phyloP scores from a whole-genome alignment of 768 basidiomycete species.

The Russula brevipes region DNA sequence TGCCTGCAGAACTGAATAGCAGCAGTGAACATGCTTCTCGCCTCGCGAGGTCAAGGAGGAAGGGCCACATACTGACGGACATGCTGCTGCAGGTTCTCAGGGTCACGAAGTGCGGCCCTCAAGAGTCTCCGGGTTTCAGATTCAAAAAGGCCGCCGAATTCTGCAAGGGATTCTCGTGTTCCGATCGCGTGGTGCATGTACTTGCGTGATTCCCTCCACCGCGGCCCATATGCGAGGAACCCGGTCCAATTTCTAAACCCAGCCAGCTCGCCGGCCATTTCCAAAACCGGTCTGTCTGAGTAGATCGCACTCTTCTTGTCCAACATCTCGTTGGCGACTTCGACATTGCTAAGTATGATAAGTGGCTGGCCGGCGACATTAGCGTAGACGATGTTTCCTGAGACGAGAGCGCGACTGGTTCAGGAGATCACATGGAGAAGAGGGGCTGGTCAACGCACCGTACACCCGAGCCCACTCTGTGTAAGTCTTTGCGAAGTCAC shows the following conservation, averaged over 20 bases:
- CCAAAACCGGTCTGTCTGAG: slow-evolving; percentile 10
- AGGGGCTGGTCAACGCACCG: neutral
- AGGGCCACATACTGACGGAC: neutral
- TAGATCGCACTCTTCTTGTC: slow-evolving; percentile 16
- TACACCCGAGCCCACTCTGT: slow-evolving; percentile 8
- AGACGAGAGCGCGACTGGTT: neutral
- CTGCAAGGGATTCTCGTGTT: slow-evolving; percentile 9
- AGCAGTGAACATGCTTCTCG: neutral
- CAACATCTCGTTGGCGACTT: slow-evolving; percentile 12
- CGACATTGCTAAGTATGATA: neutral
- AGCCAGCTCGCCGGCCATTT: slow-evolving; percentile 15
- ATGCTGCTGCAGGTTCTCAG: neutral
- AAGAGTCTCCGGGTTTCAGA: slow-evolving; percentile 2
- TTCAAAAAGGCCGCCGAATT: slow-evolving; percentile 3
- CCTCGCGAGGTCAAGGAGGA: neutral
- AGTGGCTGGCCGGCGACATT: slow-evolving; percentile 8
- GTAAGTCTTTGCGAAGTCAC: neutral
- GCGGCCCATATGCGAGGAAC: slow-evolving; percentile 1
- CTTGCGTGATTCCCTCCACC: slow-evolving; percentile 9
- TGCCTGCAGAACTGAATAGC: slow-evolving; percentile 14
- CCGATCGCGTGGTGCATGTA: slow-evolving; percentile 13
- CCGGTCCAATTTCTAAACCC: slow-evolving; percentile 5
- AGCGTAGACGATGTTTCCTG: slow-evolving; percentile 8
- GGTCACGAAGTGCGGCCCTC: slow-evolving; percentile 4
- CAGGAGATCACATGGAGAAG: neutral